Evolutionary conservation across 371 early-diverging fungal species (phyloP), one percentile per base, ranked within the genome.

Genomic region (Apophysomyces ossiformis): DNA sequence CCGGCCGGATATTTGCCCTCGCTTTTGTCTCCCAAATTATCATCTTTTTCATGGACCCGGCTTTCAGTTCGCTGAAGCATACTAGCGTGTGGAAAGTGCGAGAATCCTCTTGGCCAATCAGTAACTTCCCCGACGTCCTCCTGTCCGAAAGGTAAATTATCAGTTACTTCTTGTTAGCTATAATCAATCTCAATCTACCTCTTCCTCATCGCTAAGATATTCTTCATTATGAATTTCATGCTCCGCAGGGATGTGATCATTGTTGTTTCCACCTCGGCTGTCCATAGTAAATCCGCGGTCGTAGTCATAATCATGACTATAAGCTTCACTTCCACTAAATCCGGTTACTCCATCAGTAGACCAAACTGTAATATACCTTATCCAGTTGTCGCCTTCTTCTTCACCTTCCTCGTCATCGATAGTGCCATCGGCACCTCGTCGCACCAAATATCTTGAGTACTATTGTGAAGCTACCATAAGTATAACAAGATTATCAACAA

Each of bases 1-100:
- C 72, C 77, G n/a, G 73, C 77, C 63, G 62, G 65, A 62, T 74
- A 71, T 57, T 79, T 78, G 61, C 71, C 74, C 6, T 77, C 75
- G 21, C 73, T 71, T 8, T 59, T 68, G 7, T 76, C 77, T 1
- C 74, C 79, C 1, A 74, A 73, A 7, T 81, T 75, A 2, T 78
- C 82, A 37, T 76, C 73, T 13, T 69, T 73, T 2, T 64, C 58
- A 15, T 65, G 67, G n/a, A 58, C 59, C 46, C 71, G 71, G 32
- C 74, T 76, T 46, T 66, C 65, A 37, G 66, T 74, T 62, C 75
- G 71, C 9, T 64, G 65, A 61, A 74, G 67, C 39, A 59, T 63
- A 8, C 61, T 70, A n/a, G 81, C 69, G n/a, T 73, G 75, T 65
- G 81, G 69, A 64, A 80, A 78, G 64, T 81, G 76, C 8, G 77